A percentile compares a stretch with the other conserved stretches of the same genome.
These are phyloP conservation scores for Chrysophaeum taylorii DNA, from an alignment of 352 stramenopile species.

Conservation along the genomic window DNA sequence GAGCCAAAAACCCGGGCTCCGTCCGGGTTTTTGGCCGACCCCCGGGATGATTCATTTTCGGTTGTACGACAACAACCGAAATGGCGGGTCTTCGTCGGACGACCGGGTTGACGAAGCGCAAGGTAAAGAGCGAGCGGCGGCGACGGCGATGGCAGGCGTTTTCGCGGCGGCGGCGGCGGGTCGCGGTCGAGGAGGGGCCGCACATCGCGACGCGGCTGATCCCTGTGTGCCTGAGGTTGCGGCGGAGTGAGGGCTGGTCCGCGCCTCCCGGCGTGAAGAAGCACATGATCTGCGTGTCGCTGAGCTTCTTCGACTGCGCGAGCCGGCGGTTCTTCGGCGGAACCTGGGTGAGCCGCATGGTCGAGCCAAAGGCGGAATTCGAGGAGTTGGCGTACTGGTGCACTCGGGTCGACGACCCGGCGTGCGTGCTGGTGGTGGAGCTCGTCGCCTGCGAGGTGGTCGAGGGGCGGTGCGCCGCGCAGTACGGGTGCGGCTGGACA, in stretches of 20 bases:
- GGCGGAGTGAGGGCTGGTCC: slow-evolving; percentile 26
- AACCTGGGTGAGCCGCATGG: slow-evolving; percentile 55
- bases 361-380: slow-evolving; percentile 29
- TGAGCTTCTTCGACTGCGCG: slow-evolving; percentile 70
- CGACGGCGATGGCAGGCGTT: neutral
- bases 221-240: slow-evolving; percentile 24
- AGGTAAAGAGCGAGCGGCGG: neutral
- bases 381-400: slow-evolving; percentile 61
- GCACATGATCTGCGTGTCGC: slow-evolving; percentile 25
- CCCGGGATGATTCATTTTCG: no score
- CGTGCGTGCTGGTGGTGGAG: slow-evolving; percentile 79
- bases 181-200: neutral
- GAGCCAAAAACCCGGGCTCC: no score
- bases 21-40: no score
- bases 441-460: slow-evolving; percentile 75
- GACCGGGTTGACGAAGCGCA: neutral
- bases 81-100: no score
- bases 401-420: slow-evolving; percentile 66
- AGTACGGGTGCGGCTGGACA: slow-evolving; percentile 80
- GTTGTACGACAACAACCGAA: no score
- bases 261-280: slow-evolving; percentile 27
- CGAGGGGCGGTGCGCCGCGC: slow-evolving; percentile 49
- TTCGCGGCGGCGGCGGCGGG: neutral
- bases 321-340: slow-evolving; percentile 79
- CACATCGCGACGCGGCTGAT: neutral